Evolutionary conservation across 1,284 basidiomycete genomes (phyloP).

Genomic region (Trametes polyzona): DNA sequence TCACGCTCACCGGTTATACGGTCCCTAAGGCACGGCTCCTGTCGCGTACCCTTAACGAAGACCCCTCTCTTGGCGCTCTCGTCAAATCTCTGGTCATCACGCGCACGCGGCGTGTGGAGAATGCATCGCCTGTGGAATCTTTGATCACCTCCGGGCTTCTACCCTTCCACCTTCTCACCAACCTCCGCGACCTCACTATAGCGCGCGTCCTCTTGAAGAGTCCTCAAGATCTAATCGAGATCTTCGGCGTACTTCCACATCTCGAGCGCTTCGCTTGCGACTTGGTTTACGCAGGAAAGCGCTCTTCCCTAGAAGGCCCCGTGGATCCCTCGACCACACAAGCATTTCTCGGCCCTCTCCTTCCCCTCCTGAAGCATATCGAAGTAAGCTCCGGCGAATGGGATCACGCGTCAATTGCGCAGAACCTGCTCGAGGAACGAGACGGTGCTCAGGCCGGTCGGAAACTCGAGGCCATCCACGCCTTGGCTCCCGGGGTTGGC

Average conservation of each 20-base stretch:
- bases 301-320: too few relatives aligned
- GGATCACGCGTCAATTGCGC: too few relatives aligned
- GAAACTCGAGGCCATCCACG: too few relatives aligned
- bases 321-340: too few relatives aligned
- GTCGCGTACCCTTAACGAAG: neutral
- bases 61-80: neutral
- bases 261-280: neutral
- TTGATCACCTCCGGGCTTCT: neutral
- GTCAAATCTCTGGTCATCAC: neutral
- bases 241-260: neutral
- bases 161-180: neutral
- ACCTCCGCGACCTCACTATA: neutral
- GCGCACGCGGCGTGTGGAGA: neutral
- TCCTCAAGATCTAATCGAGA: neutral
- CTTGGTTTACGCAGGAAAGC: too few relatives aligned
- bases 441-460: too few relatives aligned
- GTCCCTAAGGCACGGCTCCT: neutral
- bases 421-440: too few relatives aligned
- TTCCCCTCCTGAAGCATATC: too few relatives aligned
- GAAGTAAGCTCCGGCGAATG: too few relatives aligned
- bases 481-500: too few relatives aligned
- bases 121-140: neutral
- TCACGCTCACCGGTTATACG: neutral
- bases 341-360: too few relatives aligned
- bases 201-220: neutral